These are phyloP conservation scores for Coprinellus aureogranulatus DNA, from an alignment of 768 basidiomycete genomes.

Conservation along the genomic window DNA sequence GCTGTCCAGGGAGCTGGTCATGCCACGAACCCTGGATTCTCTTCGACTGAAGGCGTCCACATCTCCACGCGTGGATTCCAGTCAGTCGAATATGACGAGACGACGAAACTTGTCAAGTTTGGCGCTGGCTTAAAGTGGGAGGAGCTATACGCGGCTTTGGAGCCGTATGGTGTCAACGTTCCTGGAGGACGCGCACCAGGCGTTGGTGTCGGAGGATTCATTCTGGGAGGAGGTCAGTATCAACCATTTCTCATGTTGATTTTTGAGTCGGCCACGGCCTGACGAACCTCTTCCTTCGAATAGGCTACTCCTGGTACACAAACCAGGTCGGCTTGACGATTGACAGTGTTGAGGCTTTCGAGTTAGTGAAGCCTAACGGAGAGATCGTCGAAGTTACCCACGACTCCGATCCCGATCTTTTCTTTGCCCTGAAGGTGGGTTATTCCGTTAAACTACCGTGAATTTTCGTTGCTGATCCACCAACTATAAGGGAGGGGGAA, in stretches of 20 bases:
- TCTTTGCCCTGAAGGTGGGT: constrained; percentile 40
- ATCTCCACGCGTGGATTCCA: constrained; percentile 54
- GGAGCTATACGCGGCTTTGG: constrained; percentile 54
- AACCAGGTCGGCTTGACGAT: constrained; percentile 59
- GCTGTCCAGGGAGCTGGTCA: constrained; percentile 71
- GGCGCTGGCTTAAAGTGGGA: constrained; percentile 60
- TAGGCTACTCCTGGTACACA: constrained; percentile 63
- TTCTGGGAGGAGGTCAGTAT: constrained; percentile 58
- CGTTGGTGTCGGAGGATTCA: constrained; percentile 59
- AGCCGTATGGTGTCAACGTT: constrained; percentile 48
- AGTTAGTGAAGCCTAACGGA: constrained; percentile 58
- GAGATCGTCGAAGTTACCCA: constrained; percentile 35
- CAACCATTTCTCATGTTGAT: neutral
- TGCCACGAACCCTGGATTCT: constrained; percentile 51
- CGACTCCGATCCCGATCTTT: constrained; percentile 33
- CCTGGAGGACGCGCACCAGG: constrained; percentile 59
- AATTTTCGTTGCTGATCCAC: too few species aligned
- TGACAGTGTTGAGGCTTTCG: constrained; percentile 54
- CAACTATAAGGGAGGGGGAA: neutral
- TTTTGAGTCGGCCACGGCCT: constrained; percentile 24
- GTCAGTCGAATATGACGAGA: constrained; percentile 39
- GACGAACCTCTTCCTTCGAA: constrained; percentile 19
- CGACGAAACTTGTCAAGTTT: constrained; percentile 37
- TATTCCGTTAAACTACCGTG: too few species aligned
- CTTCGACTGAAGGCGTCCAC: constrained; percentile 59